Evolutionary conservation across 2,329 filamentous ascomycete species (phyloP).

Genomic region (Neonectria sp.): DNA sequence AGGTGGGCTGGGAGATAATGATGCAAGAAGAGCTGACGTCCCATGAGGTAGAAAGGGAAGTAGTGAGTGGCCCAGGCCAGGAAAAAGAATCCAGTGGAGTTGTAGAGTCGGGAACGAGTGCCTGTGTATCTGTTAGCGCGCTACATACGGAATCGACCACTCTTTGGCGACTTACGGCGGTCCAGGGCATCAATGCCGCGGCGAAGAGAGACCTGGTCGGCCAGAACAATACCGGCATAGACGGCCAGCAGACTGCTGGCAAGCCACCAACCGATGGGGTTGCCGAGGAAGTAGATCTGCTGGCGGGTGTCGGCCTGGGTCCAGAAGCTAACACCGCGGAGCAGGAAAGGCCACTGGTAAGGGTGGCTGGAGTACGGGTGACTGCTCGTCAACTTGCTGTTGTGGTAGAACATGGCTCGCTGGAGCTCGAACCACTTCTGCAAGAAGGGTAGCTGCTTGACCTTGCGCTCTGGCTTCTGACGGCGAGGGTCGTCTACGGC

Average conservation of each 20-base stretch:
- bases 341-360: slow-evolving; percentile 97
- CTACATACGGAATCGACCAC: not conserved
- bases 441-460: slow-evolving; percentile 90
- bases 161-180: slow-evolving; percentile 77
- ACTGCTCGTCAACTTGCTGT: slow-evolving; percentile 96
- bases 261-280: slow-evolving; percentile 98
- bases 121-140: slow-evolving; percentile 66
- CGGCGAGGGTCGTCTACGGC: slow-evolving; percentile 80
- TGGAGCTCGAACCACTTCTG: slow-evolving; percentile 97
- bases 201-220: slow-evolving; percentile 93
- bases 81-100: slow-evolving; percentile 99
- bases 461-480: slow-evolving; percentile 80
- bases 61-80: slow-evolving; percentile 98
- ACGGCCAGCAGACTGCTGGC: slow-evolving; percentile 93
- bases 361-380: slow-evolving; percentile 96
- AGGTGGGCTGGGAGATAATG: slow-evolving; percentile 97
- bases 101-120: slow-evolving; percentile 94
- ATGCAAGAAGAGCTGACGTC: slow-evolving; percentile 96
- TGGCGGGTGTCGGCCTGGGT: slow-evolving; percentile 94
- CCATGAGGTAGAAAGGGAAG: slow-evolving; percentile 98
- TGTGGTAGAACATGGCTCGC: slow-evolving; percentile 99
- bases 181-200: slow-evolving; percentile 95
- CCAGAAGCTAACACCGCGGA: slow-evolving; percentile 99
- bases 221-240: slow-evolving; percentile 90
- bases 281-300: slow-evolving; percentile 99